Evolutionary conservation across 371 early-diverging fungal genomes (phyloP).

Genomic region (Rhizopus arrhizus): DNA sequence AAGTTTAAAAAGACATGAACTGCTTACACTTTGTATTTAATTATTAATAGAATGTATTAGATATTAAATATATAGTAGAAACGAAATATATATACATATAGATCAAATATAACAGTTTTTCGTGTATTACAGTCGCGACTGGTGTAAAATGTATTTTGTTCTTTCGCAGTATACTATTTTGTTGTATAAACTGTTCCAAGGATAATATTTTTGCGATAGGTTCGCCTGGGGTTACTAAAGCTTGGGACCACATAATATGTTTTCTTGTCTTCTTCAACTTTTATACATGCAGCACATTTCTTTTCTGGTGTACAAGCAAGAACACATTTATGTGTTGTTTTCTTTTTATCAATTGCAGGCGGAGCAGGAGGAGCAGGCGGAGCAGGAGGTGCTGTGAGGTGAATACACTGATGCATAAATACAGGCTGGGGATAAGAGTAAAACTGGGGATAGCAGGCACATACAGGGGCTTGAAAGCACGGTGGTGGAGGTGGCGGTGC

Average conservation of each 20-base stretch:
- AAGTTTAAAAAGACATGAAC: no score
- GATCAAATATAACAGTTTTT: no score
- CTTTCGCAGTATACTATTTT: background rate
- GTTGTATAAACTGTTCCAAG: background rate
- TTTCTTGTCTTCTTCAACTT: slow-evolving; percentile 4
- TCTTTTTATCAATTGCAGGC: background rate
- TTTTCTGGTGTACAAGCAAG: slow-evolving; percentile 9
- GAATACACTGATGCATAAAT: no score
- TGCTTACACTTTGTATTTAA: no score
- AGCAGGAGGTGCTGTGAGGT: background rate
- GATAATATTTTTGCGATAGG: background rate
- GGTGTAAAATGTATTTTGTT: no score
- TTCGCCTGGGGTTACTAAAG: slow-evolving; percentile 5
- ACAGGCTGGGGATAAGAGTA: background rate
- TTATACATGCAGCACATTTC: slow-evolving; percentile 7
- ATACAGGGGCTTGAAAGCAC: background rate
- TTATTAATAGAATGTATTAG: no score
- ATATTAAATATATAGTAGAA: no score
- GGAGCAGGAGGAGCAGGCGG: slow-evolving; percentile 1
- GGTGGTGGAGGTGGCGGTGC: background rate
- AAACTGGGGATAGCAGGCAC: background rate
- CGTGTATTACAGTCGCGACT: no score
- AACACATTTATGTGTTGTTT: slow-evolving; percentile 3
- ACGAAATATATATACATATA: no score
- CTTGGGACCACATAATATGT: background rate